Evolutionary conservation across 2,329 filamentous ascomycete species (phyloP).

Genomic region (Exophiala spinifera): DNA sequence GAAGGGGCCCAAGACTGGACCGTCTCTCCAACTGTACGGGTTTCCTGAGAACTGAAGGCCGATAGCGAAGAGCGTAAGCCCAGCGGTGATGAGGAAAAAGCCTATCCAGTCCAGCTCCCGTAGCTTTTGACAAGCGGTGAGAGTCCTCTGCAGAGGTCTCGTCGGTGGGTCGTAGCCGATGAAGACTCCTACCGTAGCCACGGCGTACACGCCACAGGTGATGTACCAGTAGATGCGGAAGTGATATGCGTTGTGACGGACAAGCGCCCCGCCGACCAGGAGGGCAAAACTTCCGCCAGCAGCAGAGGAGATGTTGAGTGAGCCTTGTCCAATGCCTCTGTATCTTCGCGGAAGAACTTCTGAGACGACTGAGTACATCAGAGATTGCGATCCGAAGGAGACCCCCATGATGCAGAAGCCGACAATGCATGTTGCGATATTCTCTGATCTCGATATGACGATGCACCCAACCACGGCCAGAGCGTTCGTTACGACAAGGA

Average conservation of each 20-base stretch:
- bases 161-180: conserved; percentile 17
- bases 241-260: conserved; percentile 4
- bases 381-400: conserved; percentile 7
- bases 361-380: conserved; percentile 15
- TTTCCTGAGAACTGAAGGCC: conserved; percentile 57
- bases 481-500: conserved; percentile 4
- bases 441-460: conserved; percentile 9
- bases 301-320: conserved; percentile 4
- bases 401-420: conserved; percentile 10
- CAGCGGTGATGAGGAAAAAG: conserved; percentile 1
- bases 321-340: conserved; percentile 12
- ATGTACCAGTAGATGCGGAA: conserved; percentile 19
- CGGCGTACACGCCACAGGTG: conserved; percentile 6
- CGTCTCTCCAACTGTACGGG: conserved; percentile 51
- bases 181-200: conserved; percentile 1
- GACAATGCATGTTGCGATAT: conserved; percentile 10
- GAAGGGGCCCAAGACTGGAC: conserved; percentile 50
- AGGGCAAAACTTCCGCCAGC: conserved; percentile 7
- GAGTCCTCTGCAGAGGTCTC: conserved; percentile 6
- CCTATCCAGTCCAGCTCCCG: conserved; percentile 16
- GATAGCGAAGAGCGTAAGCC: conserved; percentile 46
- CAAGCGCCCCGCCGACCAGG: conserved; percentile 7
- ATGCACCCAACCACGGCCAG: conserved; percentile 12
- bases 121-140: conserved; percentile 12
- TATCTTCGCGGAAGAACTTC: conserved; percentile 16